Evolutionary conservation across 306 rosid genomes (phyloP), one percentile per base, ranked within the genome.

Genomic region (Macrotyloma uniflorum): DNA sequence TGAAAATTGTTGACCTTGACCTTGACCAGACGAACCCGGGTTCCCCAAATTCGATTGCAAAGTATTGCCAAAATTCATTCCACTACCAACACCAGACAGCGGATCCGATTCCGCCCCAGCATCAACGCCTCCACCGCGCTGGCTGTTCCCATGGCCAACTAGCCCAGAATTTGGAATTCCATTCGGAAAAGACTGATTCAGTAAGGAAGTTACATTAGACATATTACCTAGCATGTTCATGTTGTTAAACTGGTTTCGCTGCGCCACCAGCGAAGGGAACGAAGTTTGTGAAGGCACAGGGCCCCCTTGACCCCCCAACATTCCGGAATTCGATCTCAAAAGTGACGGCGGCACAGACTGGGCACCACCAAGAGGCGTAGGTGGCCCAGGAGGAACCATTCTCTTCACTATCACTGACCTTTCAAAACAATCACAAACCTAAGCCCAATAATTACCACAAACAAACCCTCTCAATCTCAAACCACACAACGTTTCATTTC

Each of bases 361-460:
- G 87, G 96, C 65, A 80, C 94, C 89, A 81, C 97, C 96, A 74
- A 92, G 89, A 5, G 89, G 92, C 72, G 91, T 84, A 80, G 97
- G 89, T 68, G 90, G 93, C 89, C 98, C 98, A 73, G 93, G 93
- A 63, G 93, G 93, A 67, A 89, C 92, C 98, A 94, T 94, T 72
- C 76, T 74, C 70, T 85, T 70, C 83, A 77, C 72, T 82, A 77
- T 57, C 9, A 71, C 64, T 15, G 23, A 53, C 70, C 61, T 78
- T 79, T 70, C n/a, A 82, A 84, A 67, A 53, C 85, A 83, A 84
- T 70, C 65, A 35, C 78, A 81, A 50, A 36, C 70, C 64, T 47
- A 87, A 75, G 57, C 78, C 79, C 53, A 57, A 72, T n/a, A 88
- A 83, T 86, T 47, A 87, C 65, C 40, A 69, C 86, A 61, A 82